Evolutionary conservation across 2,329 filamentous ascomycete species (phyloP), one percentile per base, ranked within the genome.

Genomic region (Coniochaeta hoffmannii): DNA sequence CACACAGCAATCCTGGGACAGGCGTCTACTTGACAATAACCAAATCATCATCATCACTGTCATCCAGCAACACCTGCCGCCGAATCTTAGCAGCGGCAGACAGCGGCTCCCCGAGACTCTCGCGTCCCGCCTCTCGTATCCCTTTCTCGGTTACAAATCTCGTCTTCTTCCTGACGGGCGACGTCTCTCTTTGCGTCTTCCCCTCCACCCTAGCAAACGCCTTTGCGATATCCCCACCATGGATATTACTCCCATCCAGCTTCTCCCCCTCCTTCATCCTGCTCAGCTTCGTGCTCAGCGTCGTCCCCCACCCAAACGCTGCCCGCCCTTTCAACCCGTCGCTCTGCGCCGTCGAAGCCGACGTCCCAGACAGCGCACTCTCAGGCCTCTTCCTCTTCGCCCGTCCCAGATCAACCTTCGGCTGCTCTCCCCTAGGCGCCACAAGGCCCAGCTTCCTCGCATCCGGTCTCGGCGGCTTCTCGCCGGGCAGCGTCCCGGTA

Each of bases 91-190:
- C 36, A 35, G 41, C 31, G 32, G 55, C 51, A 32, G 49, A 34
- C 36, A 53, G 31, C 46, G 74, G 68, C 53, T 81, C 79, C 10
- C 85, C 84, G 2, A 91, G 66, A 64, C 87, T 90, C 65, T 91
- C 88, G 57, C 87, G 76, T 1, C 88, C 88, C 4, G 88, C 88
- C 69, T 90, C 87, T 55, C 84, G 81, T 59, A 92, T 91, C 0
- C 88, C 88, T 67, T 86, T 89, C 41, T 85, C 83, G 26, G 88
- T 90, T 38, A 91, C 80, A 65, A 92, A 91, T n/a, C 88, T 77
- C 53, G 88, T 91, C 76, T 89, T 90, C 71, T 90, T 87, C 61
- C 81, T 76, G 31, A 83, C 77, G 0, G 81, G 82, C 65, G 65
- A 77, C 60, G 66, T 14, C 22, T 34, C 49, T 51, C 49, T 32